phyloP scores from a whole-genome alignment of 768 basidiomycete species.

The Boletus sp. region DNA sequence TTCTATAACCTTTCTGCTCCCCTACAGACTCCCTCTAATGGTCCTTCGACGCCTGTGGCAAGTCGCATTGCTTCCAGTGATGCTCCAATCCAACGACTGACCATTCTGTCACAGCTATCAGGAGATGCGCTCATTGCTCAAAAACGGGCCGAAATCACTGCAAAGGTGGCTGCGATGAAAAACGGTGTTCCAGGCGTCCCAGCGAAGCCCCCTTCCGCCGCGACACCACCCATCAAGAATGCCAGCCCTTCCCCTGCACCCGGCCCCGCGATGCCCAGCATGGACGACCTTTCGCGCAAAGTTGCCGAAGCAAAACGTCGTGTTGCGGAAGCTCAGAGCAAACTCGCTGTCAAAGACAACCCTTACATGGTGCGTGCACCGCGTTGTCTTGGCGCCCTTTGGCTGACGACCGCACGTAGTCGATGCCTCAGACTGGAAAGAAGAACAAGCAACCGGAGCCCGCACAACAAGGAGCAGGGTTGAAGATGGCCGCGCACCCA shows the following conservation, averaged over 20 bases:
- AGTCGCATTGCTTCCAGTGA: slow-evolving; percentile 24
- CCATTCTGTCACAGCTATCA: slow-evolving; percentile 36
- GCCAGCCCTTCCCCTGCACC: slow-evolving; percentile 40
- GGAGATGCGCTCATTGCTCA: slow-evolving; percentile 73
- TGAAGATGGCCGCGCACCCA: slow-evolving; percentile 91
- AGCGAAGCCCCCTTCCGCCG: slow-evolving; percentile 26
- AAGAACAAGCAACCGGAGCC: slow-evolving; percentile 57
- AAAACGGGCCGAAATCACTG: slow-evolving; percentile 81
- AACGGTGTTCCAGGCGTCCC: slow-evolving; percentile 34
- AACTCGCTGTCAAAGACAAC: slow-evolving; percentile 73
- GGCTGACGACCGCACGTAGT: slow-evolving; percentile 34
- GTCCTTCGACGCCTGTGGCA: slow-evolving; percentile 42
- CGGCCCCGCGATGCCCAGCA: slow-evolving; percentile 40
- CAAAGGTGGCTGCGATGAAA: slow-evolving; percentile 80
- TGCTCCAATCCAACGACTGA: neutral
- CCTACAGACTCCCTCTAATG: slow-evolving; percentile 52
- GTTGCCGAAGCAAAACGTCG: slow-evolving; percentile 85
- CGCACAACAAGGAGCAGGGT: slow-evolving; percentile 74
- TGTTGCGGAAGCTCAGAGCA: slow-evolving; percentile 79
- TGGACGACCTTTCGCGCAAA: slow-evolving; percentile 65
- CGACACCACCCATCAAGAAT: slow-evolving; percentile 21
- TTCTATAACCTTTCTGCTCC: slow-evolving; percentile 63
- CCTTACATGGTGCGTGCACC: slow-evolving; percentile 75
- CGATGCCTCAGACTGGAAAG: slow-evolving; percentile 53
- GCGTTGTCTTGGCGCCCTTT: neutral